Percentiles rank a stretch among this genome's conserved stretches.
phyloP scores from a whole-genome alignment of 768 basidiomycete species.

The Agrocybe praecox region DNA sequence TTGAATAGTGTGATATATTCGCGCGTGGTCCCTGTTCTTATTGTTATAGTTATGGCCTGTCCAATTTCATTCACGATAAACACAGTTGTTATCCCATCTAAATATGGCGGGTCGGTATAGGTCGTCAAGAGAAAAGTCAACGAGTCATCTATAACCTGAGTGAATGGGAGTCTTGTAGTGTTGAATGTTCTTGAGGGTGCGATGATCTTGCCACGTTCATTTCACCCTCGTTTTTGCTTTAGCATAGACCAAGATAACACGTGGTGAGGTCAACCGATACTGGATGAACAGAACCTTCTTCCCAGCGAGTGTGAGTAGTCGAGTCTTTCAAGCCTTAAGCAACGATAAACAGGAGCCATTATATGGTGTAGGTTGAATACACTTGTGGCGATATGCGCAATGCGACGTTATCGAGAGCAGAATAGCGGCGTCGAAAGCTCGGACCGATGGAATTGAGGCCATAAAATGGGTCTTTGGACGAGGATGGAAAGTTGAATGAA shows the following conservation, averaged over 20 bases:
- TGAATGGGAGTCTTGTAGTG: neutral
- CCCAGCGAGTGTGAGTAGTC: neutral
- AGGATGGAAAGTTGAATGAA: constrained; percentile 23
- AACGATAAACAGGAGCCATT: neutral
- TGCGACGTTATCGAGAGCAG: neutral
- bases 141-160: neutral
- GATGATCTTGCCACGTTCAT: neutral
- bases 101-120: neutral
- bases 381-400: neutral
- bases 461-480: constrained; percentile 11
- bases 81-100: constrained; percentile 11
- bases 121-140: neutral
- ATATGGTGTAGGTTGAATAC: neutral
- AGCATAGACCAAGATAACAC: neutral
- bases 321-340: neutral
- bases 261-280: neutral
- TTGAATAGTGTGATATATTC: constrained; percentile 21
- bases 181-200: neutral
- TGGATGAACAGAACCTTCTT: neutral
- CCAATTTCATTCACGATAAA: constrained; percentile 8
- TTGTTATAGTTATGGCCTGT: constrained; percentile 34
- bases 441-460: constrained; percentile 8
- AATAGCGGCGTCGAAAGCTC: neutral
- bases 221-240: neutral
- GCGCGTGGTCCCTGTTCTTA: constrained; percentile 41